A percentile compares a stretch with the other conserved stretches of the same genome.
These are phyloP conservation scores for Fusarium coicis DNA, from an alignment of 2,329 filamentous ascomycete species.

Conservation along the genomic window DNA sequence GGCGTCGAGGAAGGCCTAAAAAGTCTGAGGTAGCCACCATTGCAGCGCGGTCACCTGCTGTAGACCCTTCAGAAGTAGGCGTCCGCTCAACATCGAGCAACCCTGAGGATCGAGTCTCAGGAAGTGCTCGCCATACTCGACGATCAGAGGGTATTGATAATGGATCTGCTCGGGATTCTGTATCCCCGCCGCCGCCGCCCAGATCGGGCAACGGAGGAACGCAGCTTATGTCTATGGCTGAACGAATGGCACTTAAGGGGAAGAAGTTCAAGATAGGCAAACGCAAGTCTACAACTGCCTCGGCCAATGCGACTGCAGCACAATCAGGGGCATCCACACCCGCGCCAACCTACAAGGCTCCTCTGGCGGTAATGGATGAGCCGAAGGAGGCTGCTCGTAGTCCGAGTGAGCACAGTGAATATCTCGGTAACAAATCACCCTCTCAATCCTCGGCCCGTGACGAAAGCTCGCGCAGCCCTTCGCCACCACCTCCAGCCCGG, in stretches of 20 bases:
- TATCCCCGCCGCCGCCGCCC: slow-evolving; percentile 1
- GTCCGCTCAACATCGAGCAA: neutral
- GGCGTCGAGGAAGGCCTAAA: slow-evolving; percentile 43
- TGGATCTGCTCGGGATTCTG: neutral
- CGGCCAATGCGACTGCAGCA: slow-evolving; percentile 6
- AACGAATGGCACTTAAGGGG: slow-evolving; percentile 65
- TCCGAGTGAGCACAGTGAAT: neutral
- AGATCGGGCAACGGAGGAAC: slow-evolving; percentile 23
- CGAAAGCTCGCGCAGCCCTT: slow-evolving; percentile 29
- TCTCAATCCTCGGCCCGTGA: slow-evolving; percentile 6
- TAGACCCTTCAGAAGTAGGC: neutral
- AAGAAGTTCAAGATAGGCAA: slow-evolving; percentile 64
- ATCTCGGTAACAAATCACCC: neutral
- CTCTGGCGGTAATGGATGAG: neutral
- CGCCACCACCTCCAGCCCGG: slow-evolving; percentile 9
- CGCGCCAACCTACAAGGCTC: neutral
- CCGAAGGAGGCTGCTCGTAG: neutral
- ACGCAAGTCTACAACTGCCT: slow-evolving; percentile 41
- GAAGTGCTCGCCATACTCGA: slow-evolving; percentile 41
- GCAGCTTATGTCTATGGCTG: slow-evolving; percentile 65
- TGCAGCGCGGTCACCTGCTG: slow-evolving; percentile 21
- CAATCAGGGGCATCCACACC: slow-evolving; percentile 6
- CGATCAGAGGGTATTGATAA: slow-evolving; percentile 27
- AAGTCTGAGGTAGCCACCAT: slow-evolving; percentile 44
- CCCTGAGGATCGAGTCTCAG: slow-evolving; percentile 6